phyloP scores from a whole-genome alignment of 148 eudicot genomes.

The Rhododendron mucronatum region DNA sequence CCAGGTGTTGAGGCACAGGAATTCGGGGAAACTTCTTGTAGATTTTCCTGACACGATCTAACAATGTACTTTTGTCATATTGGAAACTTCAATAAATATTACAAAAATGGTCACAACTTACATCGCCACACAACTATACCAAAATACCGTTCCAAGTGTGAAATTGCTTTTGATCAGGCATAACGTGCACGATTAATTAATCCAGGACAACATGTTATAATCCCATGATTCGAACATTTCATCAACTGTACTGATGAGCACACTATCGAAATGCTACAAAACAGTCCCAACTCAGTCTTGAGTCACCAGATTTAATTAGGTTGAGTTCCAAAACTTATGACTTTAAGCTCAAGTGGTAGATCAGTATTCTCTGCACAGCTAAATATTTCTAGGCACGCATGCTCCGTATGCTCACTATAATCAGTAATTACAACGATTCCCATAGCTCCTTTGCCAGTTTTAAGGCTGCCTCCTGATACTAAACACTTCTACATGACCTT shows the following conservation, averaged over 20 bases:
- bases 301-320: background rate
- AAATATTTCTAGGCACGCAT: background rate
- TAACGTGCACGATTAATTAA: background rate
- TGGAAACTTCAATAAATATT: background rate
- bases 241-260: background rate
- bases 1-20: conserved; percentile 66
- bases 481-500: background rate
- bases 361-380: background rate
- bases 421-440: background rate
- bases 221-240: background rate
- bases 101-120: background rate
- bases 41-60: conserved; percentile 82
- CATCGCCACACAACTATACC: background rate
- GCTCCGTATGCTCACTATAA: background rate
- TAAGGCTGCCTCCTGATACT: background rate
- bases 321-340: background rate
- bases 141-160: background rate
- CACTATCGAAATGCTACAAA: background rate
- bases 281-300: background rate
- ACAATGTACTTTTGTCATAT: conserved; percentile 24
- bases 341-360: background rate
- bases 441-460: background rate
- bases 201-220: background rate
- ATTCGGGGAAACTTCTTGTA: conserved; percentile 71
- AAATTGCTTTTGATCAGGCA: background rate